Evolutionary conservation across 139 green algal genomes (phyloP), one percentile per base, ranked within the genome.

Genomic region (Eudorina sp.): DNA sequence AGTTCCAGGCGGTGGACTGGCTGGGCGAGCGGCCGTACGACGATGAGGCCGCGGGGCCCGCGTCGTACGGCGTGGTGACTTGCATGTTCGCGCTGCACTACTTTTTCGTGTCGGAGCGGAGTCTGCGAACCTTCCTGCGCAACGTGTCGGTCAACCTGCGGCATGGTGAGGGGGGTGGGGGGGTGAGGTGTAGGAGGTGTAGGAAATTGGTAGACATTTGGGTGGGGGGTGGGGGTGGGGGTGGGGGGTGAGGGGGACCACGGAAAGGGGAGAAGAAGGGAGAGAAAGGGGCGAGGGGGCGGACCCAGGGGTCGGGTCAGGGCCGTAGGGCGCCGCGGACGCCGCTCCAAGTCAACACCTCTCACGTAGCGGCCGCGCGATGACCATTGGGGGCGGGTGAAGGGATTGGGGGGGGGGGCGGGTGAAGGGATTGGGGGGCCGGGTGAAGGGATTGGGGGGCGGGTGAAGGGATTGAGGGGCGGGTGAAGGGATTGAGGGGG

Each of bases 81-180:
- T 98, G 96, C 94, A 98, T 98, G 95, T 99, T 99, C 94, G 97
- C 97, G 25, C 90, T 98, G 83, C 97, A 99, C 93, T 99, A 99
- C 92, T 99, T 99, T 89, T 98, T 98, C 84, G 92, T 94, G 4
- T 85, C 40, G 9, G 94, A 98, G 92, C 5, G 48, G 9, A 82
- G 92, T 16, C 85, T 98, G 31, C 87, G 94, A 41, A 93, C 89
- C 62, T 96, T 99, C 86, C 78, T 99, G 75, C 38, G 88, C 31
- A 99, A 98, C 70, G 97, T 97, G 40, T 84, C 93, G n/a, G 76
- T 80, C n/a, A 97, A 97, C 82, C 93, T 99, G 2, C 96, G 96
- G 80, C 70, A 92, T 38, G 97, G 95, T 95, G 88, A 38, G 80
- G 27, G 29, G 74, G 38, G 2, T 0, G 40, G 29, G 40, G 1